A percentile compares a stretch with the other conserved stretches of the same genome.
phyloP scores from a whole-genome alignment of 768 basidiomycete species.

The Rhizopogon salebrosus region DNA sequence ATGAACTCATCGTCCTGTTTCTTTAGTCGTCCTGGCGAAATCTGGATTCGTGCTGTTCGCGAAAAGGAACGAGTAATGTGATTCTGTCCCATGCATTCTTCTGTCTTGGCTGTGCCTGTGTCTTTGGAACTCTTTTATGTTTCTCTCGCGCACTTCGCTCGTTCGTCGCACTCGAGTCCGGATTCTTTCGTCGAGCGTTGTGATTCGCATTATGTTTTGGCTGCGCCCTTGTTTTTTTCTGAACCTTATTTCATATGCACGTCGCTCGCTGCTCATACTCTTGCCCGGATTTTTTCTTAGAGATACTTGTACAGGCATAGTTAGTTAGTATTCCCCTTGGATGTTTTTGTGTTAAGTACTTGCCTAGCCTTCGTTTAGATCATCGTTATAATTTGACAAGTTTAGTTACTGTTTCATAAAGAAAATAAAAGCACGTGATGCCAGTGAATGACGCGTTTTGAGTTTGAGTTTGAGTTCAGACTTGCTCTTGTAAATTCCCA shows the following conservation, averaged over 20 bases:
- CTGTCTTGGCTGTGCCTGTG: not conserved
- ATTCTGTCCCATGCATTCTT: constrained; percentile 7
- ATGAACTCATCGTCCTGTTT: constrained; percentile 1
- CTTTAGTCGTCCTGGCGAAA: constrained; percentile 64
- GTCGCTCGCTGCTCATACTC: not conserved
- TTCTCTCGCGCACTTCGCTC: not conserved
- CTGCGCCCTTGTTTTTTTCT: not conserved
- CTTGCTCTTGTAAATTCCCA: too few relatives aligned
- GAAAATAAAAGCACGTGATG: constrained; percentile 3
- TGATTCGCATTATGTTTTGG: not conserved
- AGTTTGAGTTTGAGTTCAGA: too few relatives aligned
- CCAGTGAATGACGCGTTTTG: not conserved
- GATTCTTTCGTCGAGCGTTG: not conserved
- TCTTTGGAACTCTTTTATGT: not conserved
- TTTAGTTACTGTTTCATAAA: too few relatives aligned
- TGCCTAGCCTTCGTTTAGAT: not conserved
- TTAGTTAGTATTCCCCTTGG: not conserved
- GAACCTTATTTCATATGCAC: not conserved
- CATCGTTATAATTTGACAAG: not conserved
- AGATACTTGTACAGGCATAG: not conserved
- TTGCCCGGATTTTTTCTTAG: not conserved
- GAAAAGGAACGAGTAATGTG: constrained; percentile 57
- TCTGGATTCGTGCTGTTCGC: constrained; percentile 66
- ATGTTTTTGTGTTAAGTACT: not conserved
- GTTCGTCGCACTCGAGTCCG: not conserved